Conservation (phyloP, 1,139 yeast genomes). For the Eremothecium sinecaudum region DNA sequence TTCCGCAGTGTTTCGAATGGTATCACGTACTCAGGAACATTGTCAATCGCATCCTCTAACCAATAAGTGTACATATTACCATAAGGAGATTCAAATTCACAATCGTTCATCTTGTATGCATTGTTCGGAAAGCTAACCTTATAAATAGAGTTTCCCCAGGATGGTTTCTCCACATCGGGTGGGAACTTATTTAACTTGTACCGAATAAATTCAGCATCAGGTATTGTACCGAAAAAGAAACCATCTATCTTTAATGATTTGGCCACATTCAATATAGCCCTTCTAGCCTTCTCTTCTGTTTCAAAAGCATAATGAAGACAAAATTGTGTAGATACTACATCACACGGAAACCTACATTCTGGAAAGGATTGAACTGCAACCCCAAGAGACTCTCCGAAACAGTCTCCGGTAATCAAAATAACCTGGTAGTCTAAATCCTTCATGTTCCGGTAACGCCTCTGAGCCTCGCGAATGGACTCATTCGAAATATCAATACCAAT, state of each 20-base stretch:
- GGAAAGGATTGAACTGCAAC: slow-evolving; percentile 61
- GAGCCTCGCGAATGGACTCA: slow-evolving; percentile 78
- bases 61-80: slow-evolving; percentile 80
- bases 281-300: slow-evolving; percentile 67
- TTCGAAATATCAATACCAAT: slow-evolving; percentile 91
- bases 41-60: slow-evolving; percentile 86
- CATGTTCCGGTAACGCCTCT: slow-evolving; percentile 53
- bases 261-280: slow-evolving; percentile 64
- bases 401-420: slow-evolving; percentile 85
- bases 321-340: slow-evolving; percentile 81
- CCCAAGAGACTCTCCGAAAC: slow-evolving; percentile 63
- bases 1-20: slow-evolving; percentile 84
- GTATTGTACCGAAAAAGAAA: slow-evolving; percentile 83
- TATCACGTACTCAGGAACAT: slow-evolving; percentile 96
- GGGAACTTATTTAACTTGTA: slow-evolving; percentile 47
- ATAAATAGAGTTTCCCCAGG: slow-evolving; percentile 80
- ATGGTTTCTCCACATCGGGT: slow-evolving; percentile 41
- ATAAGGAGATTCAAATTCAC: slow-evolving; percentile 61
- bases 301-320: slow-evolving; percentile 93
- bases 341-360: slow-evolving; percentile 71
- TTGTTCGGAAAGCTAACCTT: slow-evolving; percentile 66
- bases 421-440: slow-evolving; percentile 55
- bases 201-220: slow-evolving; percentile 77
- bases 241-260: slow-evolving; percentile 75
- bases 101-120: slow-evolving; percentile 54